Base-by-base conservation (phyloP, 2,329 filamentous ascomycete species). In the Ophiocordyceps camponoti-rufipedis region DNA sequence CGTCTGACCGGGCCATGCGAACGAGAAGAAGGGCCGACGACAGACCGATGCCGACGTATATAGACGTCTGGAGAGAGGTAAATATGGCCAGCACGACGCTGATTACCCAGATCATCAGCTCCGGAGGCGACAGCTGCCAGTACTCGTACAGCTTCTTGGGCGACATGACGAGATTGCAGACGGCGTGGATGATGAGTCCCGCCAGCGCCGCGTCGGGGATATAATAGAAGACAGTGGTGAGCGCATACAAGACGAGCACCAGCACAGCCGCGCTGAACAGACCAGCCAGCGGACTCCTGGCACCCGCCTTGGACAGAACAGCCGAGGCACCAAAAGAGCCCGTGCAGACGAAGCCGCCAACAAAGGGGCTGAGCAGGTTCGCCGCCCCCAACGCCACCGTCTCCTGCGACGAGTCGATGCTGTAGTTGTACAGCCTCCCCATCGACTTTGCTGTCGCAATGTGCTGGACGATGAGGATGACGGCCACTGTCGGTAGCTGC, bases 391-490 rank as follows among this genome's bases (percentile, higher is more conserved):
- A 82, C 12, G 82, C 82, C 28, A 88, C 78, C 33, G 88, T 66
- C 56, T 89, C 84, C 54, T 89, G 84, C 0, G 83, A 87, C 0
- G 84, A 82, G 47, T 84, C 72, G 54, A 89, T 81, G 13, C 74
- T 78, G 59, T 89, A 89, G 62, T 84, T 84, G 64, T 85, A 85
- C 50, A 85, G 70, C 47, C 84, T 71, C 7, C 83, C 84, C 55
- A 88, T 88, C 0, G 83, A 85, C 58, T 89, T 89, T 7, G 82
- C 80, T 48, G 89, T 88, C 40, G 84, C 82, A 51, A 88, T 87
- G 56, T 89, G 84, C 61, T 88, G 84, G 46, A 89, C 84, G 18
- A 88, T 70, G 16, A 88, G 64, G 16, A 89, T 83, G 49, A 89
- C 84, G 43, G 85, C 74, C 0, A 80, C 75, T 16, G 80, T 78